Base-by-base conservation (phyloP, 306 rosid genomes). In the Lithocarpus polystachyus region DNA sequence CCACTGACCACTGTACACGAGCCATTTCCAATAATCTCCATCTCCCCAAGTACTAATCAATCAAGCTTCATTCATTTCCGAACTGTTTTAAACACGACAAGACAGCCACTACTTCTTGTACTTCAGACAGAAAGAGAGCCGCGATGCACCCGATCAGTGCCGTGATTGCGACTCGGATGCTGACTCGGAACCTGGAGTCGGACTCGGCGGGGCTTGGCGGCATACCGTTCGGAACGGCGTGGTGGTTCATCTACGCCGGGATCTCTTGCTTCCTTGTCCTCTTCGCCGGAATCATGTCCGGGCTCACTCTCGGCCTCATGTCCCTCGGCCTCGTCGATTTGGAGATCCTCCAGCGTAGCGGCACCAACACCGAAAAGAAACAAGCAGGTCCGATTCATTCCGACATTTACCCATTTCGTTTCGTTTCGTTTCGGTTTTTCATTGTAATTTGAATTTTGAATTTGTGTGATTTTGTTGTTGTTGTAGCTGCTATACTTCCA, bases 251-350 rank as follows among this genome's bases (percentile, higher is more conserved):
- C 40, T 92, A 95, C 53, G 96, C 90, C 18, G 99, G 96, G 2
- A 64, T 91, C 77, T 95, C 97, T 10, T 78, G 87, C 43, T 68
- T 85, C 51, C 78, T 95, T 0, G 97, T 95, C 61, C 80, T 91
- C 76, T 95, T 95, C 74, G 99, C 99, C 5, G 99, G 99, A 22
- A 90, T 95, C n/a, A 93, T 95, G 99, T 93, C 99, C 11, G 99
- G 99, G 19, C 65, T 95, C 67, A 95, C 99, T 52, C 90, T 95
- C 15, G 99, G 99, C 9, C 96, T 95, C 83, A 95, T 95, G 99
- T 95, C 99, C 62, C 97, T 95, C 13, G 88, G 96, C 65, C 97
- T 87, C 75, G 99, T 95, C 23, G 99, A 95, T 73, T 98, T 95
- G 71, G 99, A 95, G 91, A 95, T 95, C 81, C 92, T 95, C 56